A percentile compares a stretch with the other conserved stretches of the same genome.
These are phyloP conservation scores for Martiniozyma asiatica DNA, from an alignment of 1,139 yeast genomes.

Conservation along the genomic window DNA sequence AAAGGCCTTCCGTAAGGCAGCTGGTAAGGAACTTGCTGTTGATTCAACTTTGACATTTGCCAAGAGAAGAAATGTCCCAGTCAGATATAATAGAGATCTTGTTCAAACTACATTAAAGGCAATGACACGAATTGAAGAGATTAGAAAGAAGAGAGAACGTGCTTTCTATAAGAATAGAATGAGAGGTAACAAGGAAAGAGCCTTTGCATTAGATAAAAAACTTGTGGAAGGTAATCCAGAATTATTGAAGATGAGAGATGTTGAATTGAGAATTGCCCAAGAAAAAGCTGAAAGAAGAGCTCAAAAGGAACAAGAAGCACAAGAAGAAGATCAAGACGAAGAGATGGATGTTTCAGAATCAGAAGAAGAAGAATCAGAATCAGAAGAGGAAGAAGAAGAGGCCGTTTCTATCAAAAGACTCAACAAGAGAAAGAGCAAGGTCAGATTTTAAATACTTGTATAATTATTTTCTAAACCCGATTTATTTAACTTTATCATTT, in stretches of 20 bases:
- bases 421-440: slow-evolving; percentile 37
- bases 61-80: slow-evolving; percentile 95
- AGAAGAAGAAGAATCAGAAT: slow-evolving; percentile 30
- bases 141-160: slow-evolving; percentile 91
- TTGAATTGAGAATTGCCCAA: slow-evolving; percentile 72
- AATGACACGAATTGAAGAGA: slow-evolving; percentile 92
- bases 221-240: slow-evolving; percentile 83
- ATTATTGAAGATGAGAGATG: slow-evolving; percentile 82
- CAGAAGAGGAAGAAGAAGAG: slow-evolving; percentile 46
- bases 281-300: slow-evolving; percentile 47
- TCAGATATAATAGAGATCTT: slow-evolving; percentile 91
- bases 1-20: slow-evolving; percentile 97
- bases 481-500: too few relatives aligned
- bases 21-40: slow-evolving; percentile 96
- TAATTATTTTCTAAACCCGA: too few relatives aligned
- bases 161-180: slow-evolving; percentile 99
- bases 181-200: slow-evolving; percentile 91
- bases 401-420: slow-evolving; percentile 56
- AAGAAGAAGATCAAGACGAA: slow-evolving; percentile 26
- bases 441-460: slow-evolving; percentile 20
- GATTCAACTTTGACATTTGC: slow-evolving; percentile 95
- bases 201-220: slow-evolving; percentile 75
- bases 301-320: slow-evolving; percentile 17
- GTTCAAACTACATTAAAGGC: slow-evolving; percentile 91
- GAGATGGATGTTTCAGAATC: slow-evolving; percentile 28